phyloP scores from a whole-genome alignment of 345 rosid species.

The Isatis tinctoria region DNA sequence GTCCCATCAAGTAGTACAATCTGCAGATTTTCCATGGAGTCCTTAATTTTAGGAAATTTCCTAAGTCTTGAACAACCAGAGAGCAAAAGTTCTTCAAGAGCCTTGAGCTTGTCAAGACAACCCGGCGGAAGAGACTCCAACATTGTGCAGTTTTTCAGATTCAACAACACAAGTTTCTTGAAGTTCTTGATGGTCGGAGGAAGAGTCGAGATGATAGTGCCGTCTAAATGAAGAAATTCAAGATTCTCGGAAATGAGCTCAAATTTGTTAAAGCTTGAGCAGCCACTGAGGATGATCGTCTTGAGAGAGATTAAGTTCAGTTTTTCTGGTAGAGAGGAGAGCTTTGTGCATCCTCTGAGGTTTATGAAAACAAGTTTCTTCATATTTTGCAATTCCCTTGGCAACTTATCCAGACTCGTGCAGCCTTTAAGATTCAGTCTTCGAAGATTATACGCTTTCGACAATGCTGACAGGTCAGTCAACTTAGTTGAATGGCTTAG shows the following conservation, averaged over 20 bases:
- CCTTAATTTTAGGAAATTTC: neutral
- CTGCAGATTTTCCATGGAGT: neutral
- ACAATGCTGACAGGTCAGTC: conserved; percentile 11
- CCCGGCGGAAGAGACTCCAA: neutral
- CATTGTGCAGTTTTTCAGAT: conserved; percentile 4
- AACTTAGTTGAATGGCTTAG: conserved; percentile 12
- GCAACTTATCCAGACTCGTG: neutral
- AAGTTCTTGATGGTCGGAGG: neutral
- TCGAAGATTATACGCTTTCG: neutral
- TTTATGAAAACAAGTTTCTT: neutral
- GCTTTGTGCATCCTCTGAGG: conserved; percentile 17
- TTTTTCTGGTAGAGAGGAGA: neutral
- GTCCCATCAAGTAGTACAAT: conserved; percentile 17
- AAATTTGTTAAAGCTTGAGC: conserved; percentile 9
- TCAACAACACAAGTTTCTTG: neutral
- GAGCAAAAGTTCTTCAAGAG: conserved; percentile 13
- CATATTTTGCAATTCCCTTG: conserved; percentile 1
- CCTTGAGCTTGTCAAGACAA: neutral
- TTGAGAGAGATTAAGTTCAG: neutral
- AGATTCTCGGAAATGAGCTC: neutral
- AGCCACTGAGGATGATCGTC: conserved; percentile 17
- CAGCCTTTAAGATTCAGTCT: conserved; percentile 21
- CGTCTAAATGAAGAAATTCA: neutral
- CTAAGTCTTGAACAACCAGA: conserved; percentile 1
- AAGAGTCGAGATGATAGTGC: conserved; percentile 5